Evolutionary conservation across 164 flowering plant species (phyloP).

Genomic region (Sextonia rubra): DNA sequence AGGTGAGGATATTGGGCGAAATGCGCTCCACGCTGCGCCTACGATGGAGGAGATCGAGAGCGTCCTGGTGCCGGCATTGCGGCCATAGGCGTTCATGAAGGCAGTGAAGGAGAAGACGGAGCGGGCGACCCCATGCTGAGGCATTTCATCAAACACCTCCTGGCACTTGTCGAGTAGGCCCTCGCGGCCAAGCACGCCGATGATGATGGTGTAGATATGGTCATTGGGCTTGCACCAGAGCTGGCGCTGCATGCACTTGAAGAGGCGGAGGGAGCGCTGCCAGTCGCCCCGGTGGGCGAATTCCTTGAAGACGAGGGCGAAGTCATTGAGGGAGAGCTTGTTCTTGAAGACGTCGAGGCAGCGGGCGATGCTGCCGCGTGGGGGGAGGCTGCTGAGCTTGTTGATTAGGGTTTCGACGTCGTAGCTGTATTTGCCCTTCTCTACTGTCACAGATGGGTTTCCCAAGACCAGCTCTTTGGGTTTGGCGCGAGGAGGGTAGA

Average conservation of each 20-base stretch:
- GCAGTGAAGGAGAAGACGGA: conserved; percentile 75
- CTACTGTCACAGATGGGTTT: conserved; percentile 68
- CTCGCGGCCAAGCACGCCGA: conserved; percentile 79
- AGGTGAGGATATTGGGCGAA: conserved; percentile 66
- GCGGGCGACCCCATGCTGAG: conserved; percentile 48
- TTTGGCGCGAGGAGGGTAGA: conserved; percentile 32
- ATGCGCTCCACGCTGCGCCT: conserved; percentile 73
- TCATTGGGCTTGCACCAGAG: conserved; percentile 96
- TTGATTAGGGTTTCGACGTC: conserved; percentile 90
- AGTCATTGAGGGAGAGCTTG: conserved; percentile 80
- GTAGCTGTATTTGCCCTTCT: conserved; percentile 93
- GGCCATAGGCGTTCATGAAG: conserved; percentile 77
- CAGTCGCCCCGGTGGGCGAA: conserved; percentile 91
- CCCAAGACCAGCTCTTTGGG: conserved; percentile 61
- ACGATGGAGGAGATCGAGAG: conserved; percentile 62
- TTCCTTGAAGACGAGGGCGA: conserved; percentile 78
- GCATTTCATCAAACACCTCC: conserved; percentile 91
- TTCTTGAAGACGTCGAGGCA: conserved; percentile 78
- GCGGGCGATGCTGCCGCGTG: conserved; percentile 90
- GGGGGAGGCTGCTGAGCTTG: conserved; percentile 87
- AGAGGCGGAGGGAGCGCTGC: conserved; percentile 85
- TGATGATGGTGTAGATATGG: conserved; percentile 77
- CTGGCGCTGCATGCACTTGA: conserved; percentile 95
- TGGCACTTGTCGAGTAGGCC: conserved; percentile 71
- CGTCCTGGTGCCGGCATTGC: conserved; percentile 57